Percentiles rank a stretch among this genome's conserved stretches.
Conservation (phyloP, 768 basidiomycete species). For the Crucibulum laeve region DNA sequence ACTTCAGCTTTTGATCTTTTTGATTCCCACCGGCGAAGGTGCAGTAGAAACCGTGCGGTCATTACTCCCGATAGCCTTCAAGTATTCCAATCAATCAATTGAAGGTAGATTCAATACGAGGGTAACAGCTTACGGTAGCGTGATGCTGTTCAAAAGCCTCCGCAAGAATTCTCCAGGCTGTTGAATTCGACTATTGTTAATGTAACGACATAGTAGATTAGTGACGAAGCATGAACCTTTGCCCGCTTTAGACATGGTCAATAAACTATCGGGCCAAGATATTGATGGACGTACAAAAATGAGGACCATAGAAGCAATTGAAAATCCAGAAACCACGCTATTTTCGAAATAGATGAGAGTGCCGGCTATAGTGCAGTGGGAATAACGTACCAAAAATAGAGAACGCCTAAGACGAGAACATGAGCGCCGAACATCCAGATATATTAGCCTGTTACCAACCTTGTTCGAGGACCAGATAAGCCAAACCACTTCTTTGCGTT, state of each 20-base stretch:
- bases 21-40: neutral
- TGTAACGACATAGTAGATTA: neutral
- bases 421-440: neutral
- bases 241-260: too few relatives aligned
- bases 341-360: too few relatives aligned
- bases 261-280: too few relatives aligned
- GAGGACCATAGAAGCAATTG: too few relatives aligned
- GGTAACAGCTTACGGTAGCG: neutral
- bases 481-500: neutral
- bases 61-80: neutral
- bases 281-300: too few relatives aligned
- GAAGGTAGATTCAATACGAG: neutral
- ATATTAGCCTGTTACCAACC: neutral
- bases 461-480: neutral
- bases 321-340: too few relatives aligned
- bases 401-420: neutral
- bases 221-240: neutral
- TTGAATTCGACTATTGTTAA: neutral
- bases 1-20: too few relatives aligned
- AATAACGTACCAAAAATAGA: constrained; percentile 1
- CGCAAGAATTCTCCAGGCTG: neutral
- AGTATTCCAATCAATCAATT: neutral
- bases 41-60: neutral
- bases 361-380: too few relatives aligned
- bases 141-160: neutral